Evolutionary conservation across 768 basidiomycete genomes (phyloP), one percentile per base, ranked within the genome.

Genomic region (Tubosaeta brunneosetosa): DNA sequence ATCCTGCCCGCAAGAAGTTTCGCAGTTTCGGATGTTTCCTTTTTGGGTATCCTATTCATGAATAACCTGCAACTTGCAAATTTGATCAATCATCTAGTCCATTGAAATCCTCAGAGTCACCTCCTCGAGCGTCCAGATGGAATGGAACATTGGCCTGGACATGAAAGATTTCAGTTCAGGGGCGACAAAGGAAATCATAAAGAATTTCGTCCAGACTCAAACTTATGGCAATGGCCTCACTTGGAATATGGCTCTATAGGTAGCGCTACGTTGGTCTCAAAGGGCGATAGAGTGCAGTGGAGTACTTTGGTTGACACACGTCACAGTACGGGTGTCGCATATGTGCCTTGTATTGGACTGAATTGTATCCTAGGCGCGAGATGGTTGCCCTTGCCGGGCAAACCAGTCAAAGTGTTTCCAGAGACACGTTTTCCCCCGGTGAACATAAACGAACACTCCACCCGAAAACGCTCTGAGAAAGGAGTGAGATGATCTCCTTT

Each of bases 91-190:
- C 22, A 22, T 22, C 22, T 22, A 22, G 22, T 22, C 22, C 22
- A 22, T 40, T 22, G 16, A 6, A 36, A 14, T 36, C 34, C 14
- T 36, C 32, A 3, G 3, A 9, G 8, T 34, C 13, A 34, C 13
- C 50, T 40, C 13, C 44, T 50, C 34, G 53, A 51, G 40, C 46
- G 44, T 43, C 70, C 72, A 70, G 75, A 83, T 87, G 84, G 83
- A 82, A 88, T 89, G 86, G 83, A 84, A 68, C 75, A 74, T 68
- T 88, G 86, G 86, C 86, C 85, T 36, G 69, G 74, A 63, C 75
- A 80, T 74, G 69, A 75, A 61, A 57, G 34, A 38, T 38, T 55
- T 53, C 55, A 50, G 33, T 42, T 36, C 38, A 67, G 65, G 46
- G 60, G 53, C 4, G 48, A 29, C 34, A 52, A 52, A 25, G 49